Evolutionary conservation across 2,329 filamentous ascomycete genomes (phyloP).

Genomic region (Huntiella decipiens): DNA sequence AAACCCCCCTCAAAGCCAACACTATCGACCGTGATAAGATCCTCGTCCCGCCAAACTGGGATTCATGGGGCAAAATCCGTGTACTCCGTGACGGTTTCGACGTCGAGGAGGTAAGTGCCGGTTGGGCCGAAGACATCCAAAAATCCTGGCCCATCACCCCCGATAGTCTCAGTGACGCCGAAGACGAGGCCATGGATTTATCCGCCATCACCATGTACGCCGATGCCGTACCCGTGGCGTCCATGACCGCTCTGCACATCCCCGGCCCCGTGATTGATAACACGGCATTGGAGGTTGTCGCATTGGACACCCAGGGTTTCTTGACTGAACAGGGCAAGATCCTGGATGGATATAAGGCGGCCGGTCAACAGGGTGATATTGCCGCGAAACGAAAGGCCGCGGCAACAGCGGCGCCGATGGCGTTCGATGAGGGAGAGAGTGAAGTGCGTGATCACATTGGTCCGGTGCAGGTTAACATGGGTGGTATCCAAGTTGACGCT

Average conservation of each 20-base stretch:
- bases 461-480: conserved; percentile 94
- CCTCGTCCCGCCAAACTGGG: conserved; percentile 89
- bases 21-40: conserved; percentile 91
- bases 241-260: conserved; percentile 39
- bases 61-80: conserved; percentile 93
- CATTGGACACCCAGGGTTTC: conserved; percentile 54
- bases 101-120: conserved; percentile 65
- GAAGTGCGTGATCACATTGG: conserved; percentile 63
- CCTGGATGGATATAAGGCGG: conserved; percentile 33
- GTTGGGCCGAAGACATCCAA: conserved; percentile 73
- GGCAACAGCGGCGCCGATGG: conserved; percentile 17
- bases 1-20: conserved; percentile 66
- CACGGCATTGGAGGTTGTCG: conserved; percentile 12
- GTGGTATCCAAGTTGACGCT: conserved; percentile 86
- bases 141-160: conserved; percentile 25
- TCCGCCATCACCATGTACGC: conserved; percentile 34
- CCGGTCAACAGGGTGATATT: background rate
- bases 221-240: conserved; percentile 58
- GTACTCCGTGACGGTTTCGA: conserved; percentile 84
- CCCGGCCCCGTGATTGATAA: conserved; percentile 23
- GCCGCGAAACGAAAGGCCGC: conserved; percentile 28
- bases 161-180: conserved; percentile 11
- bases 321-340: conserved; percentile 54
- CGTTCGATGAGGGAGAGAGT: conserved; percentile 14
- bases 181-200: conserved; percentile 2